These are phyloP conservation scores for Wallacemonas rigidus DNA, from an alignment of 208 protist genomes.

Conservation along the genomic window DNA sequence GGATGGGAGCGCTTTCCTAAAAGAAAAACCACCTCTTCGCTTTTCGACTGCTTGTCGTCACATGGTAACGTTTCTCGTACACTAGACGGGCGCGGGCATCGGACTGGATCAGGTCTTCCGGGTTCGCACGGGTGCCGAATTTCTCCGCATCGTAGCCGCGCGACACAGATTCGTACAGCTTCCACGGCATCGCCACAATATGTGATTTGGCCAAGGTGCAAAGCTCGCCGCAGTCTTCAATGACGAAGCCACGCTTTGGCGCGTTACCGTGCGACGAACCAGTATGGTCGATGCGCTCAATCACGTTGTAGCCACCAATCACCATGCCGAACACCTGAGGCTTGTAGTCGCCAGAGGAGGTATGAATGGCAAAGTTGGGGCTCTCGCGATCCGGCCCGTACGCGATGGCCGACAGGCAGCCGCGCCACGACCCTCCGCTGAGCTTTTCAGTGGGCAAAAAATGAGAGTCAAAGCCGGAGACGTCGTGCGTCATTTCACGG, in stretches of 20 bases:
- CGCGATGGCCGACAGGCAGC: conserved; percentile 79
- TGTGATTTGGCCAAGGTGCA: conserved; percentile 88
- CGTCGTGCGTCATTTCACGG: conserved; percentile 73
- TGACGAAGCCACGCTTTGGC: conserved; percentile 74
- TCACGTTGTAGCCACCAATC: conserved; percentile 86
- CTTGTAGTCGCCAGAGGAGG: conserved; percentile 78
- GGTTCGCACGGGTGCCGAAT: conserved; percentile 49
- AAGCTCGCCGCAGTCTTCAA: conserved; percentile 83
- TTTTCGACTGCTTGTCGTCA: conserved; percentile 3
- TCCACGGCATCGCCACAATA: conserved; percentile 84
- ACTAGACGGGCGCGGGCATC: conserved; percentile 22
- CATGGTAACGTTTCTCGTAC: conserved; percentile 17
- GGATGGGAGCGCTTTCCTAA: conserved; percentile 4
- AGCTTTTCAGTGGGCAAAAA: conserved; percentile 80
- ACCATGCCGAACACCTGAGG: conserved; percentile 87
- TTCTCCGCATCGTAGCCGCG: conserved; percentile 83
- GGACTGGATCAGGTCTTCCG: conserved; percentile 38
- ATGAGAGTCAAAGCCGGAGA: conserved; percentile 71
- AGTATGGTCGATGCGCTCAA: conserved; percentile 83
- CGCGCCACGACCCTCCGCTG: conserved; percentile 72
- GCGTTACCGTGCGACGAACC: conserved; percentile 82
- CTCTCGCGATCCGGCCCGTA: conserved; percentile 79
- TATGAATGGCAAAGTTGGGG: conserved; percentile 86
- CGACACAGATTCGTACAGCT: conserved; percentile 77
- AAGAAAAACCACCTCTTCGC: conserved; percentile 33